Base-by-base conservation (phyloP, 305 asterid genomes). In the Fraxinus sp. region DNA sequence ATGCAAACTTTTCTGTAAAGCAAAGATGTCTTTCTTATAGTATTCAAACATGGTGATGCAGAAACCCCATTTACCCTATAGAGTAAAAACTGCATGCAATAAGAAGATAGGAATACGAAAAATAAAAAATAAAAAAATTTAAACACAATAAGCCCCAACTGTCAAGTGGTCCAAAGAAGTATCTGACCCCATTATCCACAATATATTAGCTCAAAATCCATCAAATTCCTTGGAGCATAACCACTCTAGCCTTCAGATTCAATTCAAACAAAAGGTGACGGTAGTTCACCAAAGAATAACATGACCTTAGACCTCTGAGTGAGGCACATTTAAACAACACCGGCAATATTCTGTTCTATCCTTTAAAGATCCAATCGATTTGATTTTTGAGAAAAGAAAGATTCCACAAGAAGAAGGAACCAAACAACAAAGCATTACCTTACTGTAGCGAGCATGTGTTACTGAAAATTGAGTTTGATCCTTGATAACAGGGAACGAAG, bases 381-480 rank as follows among this genome's bases (percentile, higher is more conserved):
- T n/a, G 85, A 64, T 22, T 30, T 71, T 81, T 35, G 35, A 41
- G 46, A 37, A 79, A 62, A 68, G 62, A 79, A 49, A 80, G 32
- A 77, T 68, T 78, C 62, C 9, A 11, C 14, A 20, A 80, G 14
- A 39, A 33, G 62, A 18, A n/a, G 16, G 30, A 46, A 77, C 76
- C 36, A 14, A 66, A 86, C 13, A 77, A 70, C 46, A 49, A 35
- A 20, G 66, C 68, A 78, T 70, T 92, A 97, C 99, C 98, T 93
- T 97, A 85, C 97, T 95, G 87, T 97, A 90, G 39, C 99, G 98
- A 77, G 98, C 98, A 87, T 92, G 99, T 59, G 96, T 84, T 35
- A 97, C 98, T 75, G 97, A 93, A 89, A 97, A 97, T 70, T 95
- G 99, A 81, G 97, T 90, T 88, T 90, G 99, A 87, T 97, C 99